These are phyloP conservation scores for Chlamydomonas applanata DNA, from an alignment of 139 green algal species.

Conservation along the genomic window DNA sequence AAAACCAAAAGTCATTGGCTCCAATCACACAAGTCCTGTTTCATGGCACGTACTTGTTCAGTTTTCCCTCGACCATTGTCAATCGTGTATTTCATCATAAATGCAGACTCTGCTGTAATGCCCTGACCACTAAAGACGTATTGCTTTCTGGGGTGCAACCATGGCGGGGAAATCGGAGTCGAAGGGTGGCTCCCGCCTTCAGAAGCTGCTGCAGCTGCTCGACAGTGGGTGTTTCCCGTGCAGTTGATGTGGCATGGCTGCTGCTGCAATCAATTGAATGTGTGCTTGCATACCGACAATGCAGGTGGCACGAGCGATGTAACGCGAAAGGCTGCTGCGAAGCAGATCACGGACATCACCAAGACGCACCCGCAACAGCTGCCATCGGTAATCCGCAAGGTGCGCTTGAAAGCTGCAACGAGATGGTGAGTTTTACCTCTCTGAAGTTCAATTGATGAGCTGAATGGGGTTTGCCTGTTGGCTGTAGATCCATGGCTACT, in stretches of 20 bases:
- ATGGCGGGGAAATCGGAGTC: not conserved
- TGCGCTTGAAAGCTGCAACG: constrained; percentile 24
- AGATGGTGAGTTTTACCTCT: too few relatives aligned
- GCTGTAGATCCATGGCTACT: constrained; percentile 56
- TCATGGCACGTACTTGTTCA: too few relatives aligned
- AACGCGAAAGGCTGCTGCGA: constrained; percentile 70
- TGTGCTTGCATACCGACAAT: not conserved
- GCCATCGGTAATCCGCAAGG: constrained; percentile 64
- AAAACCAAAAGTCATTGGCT: too few relatives aligned
- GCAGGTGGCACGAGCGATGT: constrained; percentile 69
- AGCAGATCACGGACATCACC: constrained; percentile 81
- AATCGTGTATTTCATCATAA: too few relatives aligned
- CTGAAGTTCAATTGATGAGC: not conserved
- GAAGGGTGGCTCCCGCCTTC: constrained; percentile 41
- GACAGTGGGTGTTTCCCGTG: constrained; percentile 53
- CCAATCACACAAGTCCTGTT: too few relatives aligned
- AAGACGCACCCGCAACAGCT: constrained; percentile 72
- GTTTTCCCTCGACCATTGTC: too few relatives aligned
- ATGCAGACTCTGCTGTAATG: too few relatives aligned
- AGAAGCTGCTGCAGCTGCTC: constrained; percentile 70
- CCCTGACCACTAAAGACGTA: too few relatives aligned
- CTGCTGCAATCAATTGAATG: too few relatives aligned
- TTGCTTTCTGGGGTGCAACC: too few relatives aligned
- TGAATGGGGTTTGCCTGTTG: not conserved
- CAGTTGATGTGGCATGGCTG: too few relatives aligned